Evolutionary conservation across 2,329 filamentous ascomycete species (phyloP).

Genomic region (Cylindrodendrum hubeiense): DNA sequence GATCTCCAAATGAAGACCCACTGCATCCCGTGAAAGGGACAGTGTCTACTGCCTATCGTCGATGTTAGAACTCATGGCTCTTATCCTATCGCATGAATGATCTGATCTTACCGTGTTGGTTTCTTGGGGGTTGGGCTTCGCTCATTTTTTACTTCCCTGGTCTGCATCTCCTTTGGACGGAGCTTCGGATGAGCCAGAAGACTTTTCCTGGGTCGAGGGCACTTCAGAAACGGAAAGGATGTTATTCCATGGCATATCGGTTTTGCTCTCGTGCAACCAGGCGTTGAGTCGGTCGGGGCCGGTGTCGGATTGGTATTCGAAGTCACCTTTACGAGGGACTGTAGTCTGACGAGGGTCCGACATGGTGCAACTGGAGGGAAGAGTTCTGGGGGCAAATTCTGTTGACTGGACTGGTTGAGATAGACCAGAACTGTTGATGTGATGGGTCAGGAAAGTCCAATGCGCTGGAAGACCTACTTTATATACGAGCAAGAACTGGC

Average conservation of each 20-base stretch:
- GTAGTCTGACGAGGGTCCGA: neutral
- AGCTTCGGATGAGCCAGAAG: neutral
- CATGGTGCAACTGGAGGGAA: neutral
- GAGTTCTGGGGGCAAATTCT: neutral
- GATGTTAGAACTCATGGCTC: neutral
- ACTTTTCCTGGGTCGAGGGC: neutral
- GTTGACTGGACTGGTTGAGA: neutral
- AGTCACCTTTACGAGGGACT: neutral
- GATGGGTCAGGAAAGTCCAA: neutral
- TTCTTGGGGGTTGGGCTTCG: neutral
- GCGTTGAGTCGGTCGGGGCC: neutral
- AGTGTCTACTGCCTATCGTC: neutral
- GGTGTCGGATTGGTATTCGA: neutral
- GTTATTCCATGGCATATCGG: slow-evolving; percentile 20
- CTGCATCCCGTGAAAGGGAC: neutral
- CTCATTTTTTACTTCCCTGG: slow-evolving; percentile 15
- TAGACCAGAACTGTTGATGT: neutral
- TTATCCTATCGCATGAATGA: neutral
- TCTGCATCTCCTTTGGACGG: neutral
- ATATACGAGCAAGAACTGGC: neutral
- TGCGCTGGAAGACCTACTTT: neutral
- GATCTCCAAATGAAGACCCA: neutral
- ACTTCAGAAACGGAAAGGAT: neutral
- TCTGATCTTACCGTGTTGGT: neutral
- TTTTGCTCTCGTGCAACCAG: slow-evolving; percentile 18